phyloP scores from a whole-genome alignment of 2,329 filamentous ascomycete species.

The Penicillium thymicola region DNA sequence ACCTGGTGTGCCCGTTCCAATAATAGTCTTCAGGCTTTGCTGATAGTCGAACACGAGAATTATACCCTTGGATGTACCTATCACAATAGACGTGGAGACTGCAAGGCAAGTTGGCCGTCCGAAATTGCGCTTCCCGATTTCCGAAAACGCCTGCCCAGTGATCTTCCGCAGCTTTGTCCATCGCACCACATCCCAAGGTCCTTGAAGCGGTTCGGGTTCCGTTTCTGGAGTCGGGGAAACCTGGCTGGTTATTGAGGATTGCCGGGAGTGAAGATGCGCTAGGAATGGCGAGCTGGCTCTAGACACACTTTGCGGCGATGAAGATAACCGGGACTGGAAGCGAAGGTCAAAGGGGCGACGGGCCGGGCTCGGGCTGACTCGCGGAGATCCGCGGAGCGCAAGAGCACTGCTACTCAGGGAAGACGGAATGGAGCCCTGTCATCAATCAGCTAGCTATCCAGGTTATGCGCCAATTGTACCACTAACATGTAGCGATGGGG shows the following conservation, averaged over 20 bases:
- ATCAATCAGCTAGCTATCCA: slow-evolving; percentile 47
- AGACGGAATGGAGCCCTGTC: slow-evolving; percentile 53
- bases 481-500: slow-evolving; percentile 74
- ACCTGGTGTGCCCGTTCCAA: slow-evolving; percentile 91
- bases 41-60: slow-evolving; percentile 97
- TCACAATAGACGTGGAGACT: slow-evolving; percentile 80
- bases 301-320: slow-evolving; percentile 58
- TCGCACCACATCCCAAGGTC: slow-evolving; percentile 93
- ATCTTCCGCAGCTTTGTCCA: slow-evolving; percentile 94
- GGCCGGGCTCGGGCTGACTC: slow-evolving; percentile 72
- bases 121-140: slow-evolving; percentile 87
- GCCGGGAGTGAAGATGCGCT: slow-evolving; percentile 71
- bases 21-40: slow-evolving; percentile 89
- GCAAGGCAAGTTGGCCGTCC: slow-evolving; percentile 85
- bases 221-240: slow-evolving; percentile 58
- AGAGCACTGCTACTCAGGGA: slow-evolving; percentile 72
- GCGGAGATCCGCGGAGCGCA: slow-evolving; percentile 64
- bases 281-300: slow-evolving; percentile 76
- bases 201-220: slow-evolving; percentile 67
- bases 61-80: slow-evolving; percentile 92
- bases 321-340: slow-evolving; percentile 82
- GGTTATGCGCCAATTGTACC: slow-evolving; percentile 48
- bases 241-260: slow-evolving; percentile 73
- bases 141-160: slow-evolving; percentile 85
- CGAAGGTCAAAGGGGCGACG: slow-evolving; percentile 91